These are phyloP conservation scores for Croton setiger DNA, from an alignment of 441 rosid species.

Conservation along the genomic window DNA sequence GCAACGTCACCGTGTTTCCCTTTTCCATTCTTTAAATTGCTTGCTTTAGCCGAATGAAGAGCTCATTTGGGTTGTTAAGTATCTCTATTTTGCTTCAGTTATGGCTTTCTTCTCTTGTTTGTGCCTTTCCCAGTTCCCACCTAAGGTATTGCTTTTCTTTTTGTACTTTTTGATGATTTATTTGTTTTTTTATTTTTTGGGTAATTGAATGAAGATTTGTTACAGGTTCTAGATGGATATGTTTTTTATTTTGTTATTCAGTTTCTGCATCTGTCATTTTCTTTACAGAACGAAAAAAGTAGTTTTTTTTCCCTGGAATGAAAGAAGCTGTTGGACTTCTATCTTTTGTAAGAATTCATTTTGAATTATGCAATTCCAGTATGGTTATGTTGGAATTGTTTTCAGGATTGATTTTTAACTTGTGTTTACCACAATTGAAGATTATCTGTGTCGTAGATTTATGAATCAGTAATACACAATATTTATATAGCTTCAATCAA, in stretches of 20 bases:
- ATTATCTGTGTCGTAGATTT: background rate
- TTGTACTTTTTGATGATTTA: constrained; percentile 6
- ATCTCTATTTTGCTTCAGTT: constrained; percentile 27
- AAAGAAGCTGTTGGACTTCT: background rate
- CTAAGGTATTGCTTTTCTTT: constrained; percentile 37
- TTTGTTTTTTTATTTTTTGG: background rate
- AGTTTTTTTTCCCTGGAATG: no score
- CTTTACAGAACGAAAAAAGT: background rate
- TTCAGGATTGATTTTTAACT: background rate
- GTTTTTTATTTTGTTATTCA: background rate
- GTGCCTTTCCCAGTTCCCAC: constrained; percentile 34
- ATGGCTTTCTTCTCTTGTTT: constrained; percentile 59
- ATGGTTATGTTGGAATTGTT: background rate
- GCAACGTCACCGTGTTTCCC: constrained; percentile 10
- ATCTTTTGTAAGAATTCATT: background rate
- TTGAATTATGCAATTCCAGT: constrained; percentile 14
- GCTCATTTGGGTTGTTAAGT: constrained; percentile 25
- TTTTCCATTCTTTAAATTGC: background rate
- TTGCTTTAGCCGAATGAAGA: constrained; percentile 40
- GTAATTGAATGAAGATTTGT: background rate
- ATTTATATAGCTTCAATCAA: background rate
- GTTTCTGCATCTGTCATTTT: constrained; percentile 15
- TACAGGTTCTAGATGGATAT: background rate
- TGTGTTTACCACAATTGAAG: background rate
- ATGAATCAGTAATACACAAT: background rate